Evolutionary conservation across 192 early-diverging fungal genomes (phyloP).

Genomic region (Lobulomyces angularis): DNA sequence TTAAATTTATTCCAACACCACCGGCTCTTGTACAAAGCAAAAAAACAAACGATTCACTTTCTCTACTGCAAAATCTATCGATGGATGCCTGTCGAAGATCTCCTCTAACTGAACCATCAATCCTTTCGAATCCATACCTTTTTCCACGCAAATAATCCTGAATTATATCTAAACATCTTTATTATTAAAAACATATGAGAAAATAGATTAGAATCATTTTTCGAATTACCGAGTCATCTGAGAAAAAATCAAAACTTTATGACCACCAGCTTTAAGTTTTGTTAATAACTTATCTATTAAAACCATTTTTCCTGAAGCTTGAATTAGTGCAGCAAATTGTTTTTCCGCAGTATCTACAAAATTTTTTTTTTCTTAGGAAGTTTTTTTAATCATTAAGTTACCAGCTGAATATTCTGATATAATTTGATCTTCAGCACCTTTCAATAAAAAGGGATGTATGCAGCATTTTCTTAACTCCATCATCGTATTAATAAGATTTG

Average conservation of each 20-base stretch:
- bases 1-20: conserved; percentile 80
- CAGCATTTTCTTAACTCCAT: conserved; percentile 84
- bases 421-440: conserved; percentile 15
- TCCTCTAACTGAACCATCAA: conserved; percentile 67
- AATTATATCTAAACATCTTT: conserved; percentile 59
- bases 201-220: not conserved
- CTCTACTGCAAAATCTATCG: conserved; percentile 64
- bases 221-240: conserved; percentile 54
- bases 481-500: conserved; percentile 73
- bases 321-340: conserved; percentile 58
- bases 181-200: conserved; percentile 3
- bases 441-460: conserved; percentile 73
- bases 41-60: conserved; percentile 66
- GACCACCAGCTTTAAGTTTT: conserved; percentile 59
- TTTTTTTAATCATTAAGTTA: too few species aligned
- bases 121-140: conserved; percentile 62
- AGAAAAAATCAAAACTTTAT: conserved; percentile 80
- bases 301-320: conserved; percentile 71
- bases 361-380: too few species aligned
- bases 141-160: conserved; percentile 68
- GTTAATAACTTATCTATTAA: conserved; percentile 69
- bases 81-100: conserved; percentile 75
- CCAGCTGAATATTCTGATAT: not conserved
- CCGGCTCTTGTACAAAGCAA: conserved; percentile 75
- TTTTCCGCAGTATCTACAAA: conserved; percentile 40